A percentile compares a stretch with the other conserved stretches of the same genome.
Conservation (phyloP, 306 rosid genomes). For the Nissolia schottii region DNA sequence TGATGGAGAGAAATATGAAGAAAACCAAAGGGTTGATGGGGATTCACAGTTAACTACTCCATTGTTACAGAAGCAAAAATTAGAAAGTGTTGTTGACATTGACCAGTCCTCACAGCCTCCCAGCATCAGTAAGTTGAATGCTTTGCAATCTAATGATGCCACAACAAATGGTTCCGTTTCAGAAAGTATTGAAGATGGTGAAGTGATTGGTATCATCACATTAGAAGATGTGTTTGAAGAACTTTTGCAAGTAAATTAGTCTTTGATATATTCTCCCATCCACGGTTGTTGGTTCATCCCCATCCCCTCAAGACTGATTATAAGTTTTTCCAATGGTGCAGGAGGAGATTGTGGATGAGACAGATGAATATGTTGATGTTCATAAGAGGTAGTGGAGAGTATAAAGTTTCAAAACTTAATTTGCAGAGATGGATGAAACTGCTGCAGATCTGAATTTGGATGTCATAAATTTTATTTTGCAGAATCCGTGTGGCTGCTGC, state of each 20-base stretch:
- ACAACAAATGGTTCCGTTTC: slow-evolving; percentile 35
- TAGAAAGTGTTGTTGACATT: slow-evolving; percentile 59
- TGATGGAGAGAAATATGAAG: slow-evolving; percentile 52
- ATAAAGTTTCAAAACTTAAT: background rate
- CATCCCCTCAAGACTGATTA: background rate
- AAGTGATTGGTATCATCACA: slow-evolving; percentile 94
- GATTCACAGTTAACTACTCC: slow-evolving; percentile 65
- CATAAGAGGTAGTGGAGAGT: slow-evolving; percentile 67
- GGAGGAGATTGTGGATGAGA: slow-evolving; percentile 99
- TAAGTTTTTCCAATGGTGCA: slow-evolving; percentile 32
- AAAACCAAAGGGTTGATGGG: slow-evolving; percentile 17
- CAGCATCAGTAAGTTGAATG: slow-evolving; percentile 25
- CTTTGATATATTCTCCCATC: background rate
- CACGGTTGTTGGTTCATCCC: background rate
- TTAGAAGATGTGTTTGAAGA: slow-evolving; percentile 98
- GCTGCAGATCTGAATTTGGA: slow-evolving; percentile 9
- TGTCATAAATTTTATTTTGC: slow-evolving; percentile 23
- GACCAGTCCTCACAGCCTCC: slow-evolving; percentile 51
- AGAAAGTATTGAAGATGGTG: slow-evolving; percentile 82
- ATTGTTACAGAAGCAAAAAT: slow-evolving; percentile 49
- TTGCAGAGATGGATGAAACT: background rate
- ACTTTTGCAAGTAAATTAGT: slow-evolving; percentile 74
- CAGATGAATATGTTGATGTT: slow-evolving; percentile 94
- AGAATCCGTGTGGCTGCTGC: slow-evolving; percentile 98
- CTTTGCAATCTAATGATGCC: slow-evolving; percentile 35